phyloP scores from a whole-genome alignment of 1,284 basidiomycete genomes.

The Exobasidium cylindrosporum region DNA sequence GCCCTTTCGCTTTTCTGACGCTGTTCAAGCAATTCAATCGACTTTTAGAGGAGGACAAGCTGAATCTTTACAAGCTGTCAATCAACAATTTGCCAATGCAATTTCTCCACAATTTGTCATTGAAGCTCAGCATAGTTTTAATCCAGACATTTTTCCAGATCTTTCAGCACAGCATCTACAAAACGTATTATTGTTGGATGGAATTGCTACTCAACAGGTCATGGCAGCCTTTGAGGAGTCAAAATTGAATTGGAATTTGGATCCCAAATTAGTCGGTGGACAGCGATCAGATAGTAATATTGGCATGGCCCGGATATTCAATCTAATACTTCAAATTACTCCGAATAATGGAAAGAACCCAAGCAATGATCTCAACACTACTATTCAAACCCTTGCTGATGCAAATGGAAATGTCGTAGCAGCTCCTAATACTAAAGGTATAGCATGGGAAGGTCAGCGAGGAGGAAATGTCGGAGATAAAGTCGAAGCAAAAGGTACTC shows the following conservation, averaged over 20 bases:
- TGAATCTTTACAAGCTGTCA: neutral
- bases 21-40: neutral
- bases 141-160: neutral
- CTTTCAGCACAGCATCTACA: neutral
- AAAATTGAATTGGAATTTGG: conserved; percentile 34
- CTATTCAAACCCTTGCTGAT: neutral
- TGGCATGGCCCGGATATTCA: conserved; percentile 31
- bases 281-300: conserved; percentile 29
- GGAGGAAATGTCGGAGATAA: neutral
- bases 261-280: conserved; percentile 29
- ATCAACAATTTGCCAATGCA: neutral
- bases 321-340: conserved; percentile 25
- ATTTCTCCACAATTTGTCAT: neutral
- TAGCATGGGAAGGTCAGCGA: conserved; percentile 6
- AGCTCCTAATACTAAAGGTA: conserved; percentile 23
- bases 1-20: neutral
- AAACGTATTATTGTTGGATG: neutral
- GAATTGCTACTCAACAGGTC: neutral
- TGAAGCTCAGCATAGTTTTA: neutral
- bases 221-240: neutral
- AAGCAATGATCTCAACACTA: conserved; percentile 1
- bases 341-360: conserved; percentile 1
- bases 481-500: neutral
- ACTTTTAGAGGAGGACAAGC: neutral
- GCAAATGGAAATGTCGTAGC: conserved; percentile 7